A percentile compares a stretch with the other conserved stretches of the same genome.
Evolutionary conservation across 169 alveolate species (phyloP).

Genomic region (Cryptosporidium xiaoi): DNA sequence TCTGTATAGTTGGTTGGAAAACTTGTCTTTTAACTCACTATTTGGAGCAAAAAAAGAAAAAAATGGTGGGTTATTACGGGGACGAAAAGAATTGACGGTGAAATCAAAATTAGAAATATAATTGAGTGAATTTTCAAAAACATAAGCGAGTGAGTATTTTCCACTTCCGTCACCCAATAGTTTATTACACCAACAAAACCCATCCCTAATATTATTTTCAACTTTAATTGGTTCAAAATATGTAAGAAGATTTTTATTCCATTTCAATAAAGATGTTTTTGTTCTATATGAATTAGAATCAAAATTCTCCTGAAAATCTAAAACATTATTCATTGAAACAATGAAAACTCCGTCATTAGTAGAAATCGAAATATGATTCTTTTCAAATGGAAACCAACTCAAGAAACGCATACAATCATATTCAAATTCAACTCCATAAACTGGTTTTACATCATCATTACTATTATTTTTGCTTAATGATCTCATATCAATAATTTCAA

Average conservation of each 20-base stretch:
- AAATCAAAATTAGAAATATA: slow-evolving; percentile 7
- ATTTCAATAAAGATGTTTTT: not conserved
- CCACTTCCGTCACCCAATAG: too few relatives aligned
- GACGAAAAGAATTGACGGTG: slow-evolving; percentile 12
- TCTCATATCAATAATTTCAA: slow-evolving; percentile 39
- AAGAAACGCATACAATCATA: slow-evolving; percentile 6
- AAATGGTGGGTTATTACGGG: not conserved
- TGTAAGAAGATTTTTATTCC: slow-evolving; percentile 8
- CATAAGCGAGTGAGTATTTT: slow-evolving; percentile 15
- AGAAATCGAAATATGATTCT: slow-evolving; percentile 15
- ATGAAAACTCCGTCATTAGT: slow-evolving; percentile 17
- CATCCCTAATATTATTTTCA: slow-evolving; percentile 9
- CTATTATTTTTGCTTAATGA: not conserved
- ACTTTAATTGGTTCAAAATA: slow-evolving; percentile 17
- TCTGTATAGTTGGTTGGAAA: too few relatives aligned
- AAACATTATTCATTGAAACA: not conserved
- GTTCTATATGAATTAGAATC: not conserved
- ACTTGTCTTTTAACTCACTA: too few relatives aligned
- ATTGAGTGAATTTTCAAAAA: slow-evolving; percentile 13
- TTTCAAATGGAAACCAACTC: slow-evolving; percentile 56
- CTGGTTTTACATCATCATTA: not conserved
- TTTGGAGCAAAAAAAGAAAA: too few relatives aligned
- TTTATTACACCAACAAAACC: slow-evolving; percentile 45
- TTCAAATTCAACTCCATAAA: slow-evolving; percentile 5
- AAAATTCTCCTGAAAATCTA: not conserved